phyloP scores from a whole-genome alignment of 148 eudicot species.

The Persicaria tinctoria region DNA sequence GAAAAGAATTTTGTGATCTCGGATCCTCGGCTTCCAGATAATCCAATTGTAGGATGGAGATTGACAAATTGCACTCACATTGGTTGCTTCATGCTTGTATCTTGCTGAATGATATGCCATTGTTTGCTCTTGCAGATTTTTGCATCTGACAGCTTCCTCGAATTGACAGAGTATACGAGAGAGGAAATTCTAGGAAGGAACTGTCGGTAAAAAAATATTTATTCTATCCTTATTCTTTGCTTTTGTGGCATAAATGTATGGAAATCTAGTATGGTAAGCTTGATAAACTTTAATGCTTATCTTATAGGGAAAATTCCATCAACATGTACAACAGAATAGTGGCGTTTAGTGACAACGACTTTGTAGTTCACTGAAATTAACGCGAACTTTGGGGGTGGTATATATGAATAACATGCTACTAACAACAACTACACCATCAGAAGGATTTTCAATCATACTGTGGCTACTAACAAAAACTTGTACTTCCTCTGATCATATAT shows the following conservation, averaged over 20 bases:
- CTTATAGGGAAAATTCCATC: too few relatives aligned
- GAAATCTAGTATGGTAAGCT: neutral
- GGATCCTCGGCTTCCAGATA: constrained; percentile 99
- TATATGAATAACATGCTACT: too few relatives aligned
- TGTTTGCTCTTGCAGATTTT: constrained; percentile 62
- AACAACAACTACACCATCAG: too few relatives aligned
- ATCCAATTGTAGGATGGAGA: constrained; percentile 68
- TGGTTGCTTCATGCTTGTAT: neutral
- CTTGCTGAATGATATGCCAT: constrained; percentile 5
- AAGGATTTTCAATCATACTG: too few relatives aligned
- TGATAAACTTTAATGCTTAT: neutral
- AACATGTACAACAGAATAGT: too few relatives aligned
- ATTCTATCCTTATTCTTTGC: constrained; percentile 5
- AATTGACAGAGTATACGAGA: constrained; percentile 80
- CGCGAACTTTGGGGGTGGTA: too few relatives aligned
- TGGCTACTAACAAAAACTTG: too few relatives aligned
- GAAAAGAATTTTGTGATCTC: constrained; percentile 95
- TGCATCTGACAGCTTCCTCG: constrained; percentile 99
- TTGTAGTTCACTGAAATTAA: too few relatives aligned
- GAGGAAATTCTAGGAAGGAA: constrained; percentile 98
- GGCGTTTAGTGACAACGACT: too few relatives aligned
- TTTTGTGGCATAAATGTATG: constrained; percentile 7
- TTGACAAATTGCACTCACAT: neutral
- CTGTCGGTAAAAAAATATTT: constrained; percentile 50
- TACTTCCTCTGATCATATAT: too few relatives aligned